These are phyloP conservation scores for Aspergillus pseudotamarii DNA, from an alignment of 2,329 filamentous ascomycete species.

Conservation along the genomic window DNA sequence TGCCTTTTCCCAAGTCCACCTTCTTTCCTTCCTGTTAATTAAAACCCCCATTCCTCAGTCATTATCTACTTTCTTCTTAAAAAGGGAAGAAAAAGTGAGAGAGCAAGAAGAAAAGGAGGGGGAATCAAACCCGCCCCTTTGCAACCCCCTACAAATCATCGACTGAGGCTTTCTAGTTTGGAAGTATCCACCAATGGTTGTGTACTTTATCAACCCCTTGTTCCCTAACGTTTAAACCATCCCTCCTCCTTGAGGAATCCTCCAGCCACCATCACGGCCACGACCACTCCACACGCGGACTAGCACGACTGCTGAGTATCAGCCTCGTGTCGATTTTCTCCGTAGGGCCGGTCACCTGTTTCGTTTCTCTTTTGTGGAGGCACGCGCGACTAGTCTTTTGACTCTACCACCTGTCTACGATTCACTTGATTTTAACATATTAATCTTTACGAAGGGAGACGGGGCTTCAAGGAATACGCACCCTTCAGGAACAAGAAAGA, in stretches of 20 bases:
- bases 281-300: background rate
- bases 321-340: constrained; percentile 14
- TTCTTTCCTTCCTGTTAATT: background rate
- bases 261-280: constrained; percentile 25
- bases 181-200: background rate
- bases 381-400: background rate
- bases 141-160: background rate
- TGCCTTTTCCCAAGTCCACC: background rate
- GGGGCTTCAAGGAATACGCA: background rate
- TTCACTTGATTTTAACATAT: background rate
- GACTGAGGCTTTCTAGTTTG: background rate
- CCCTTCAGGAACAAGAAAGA: background rate
- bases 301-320: constrained; percentile 4
- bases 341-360: background rate
- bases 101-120: background rate
- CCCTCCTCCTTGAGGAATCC: constrained; percentile 25
- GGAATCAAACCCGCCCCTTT: background rate
- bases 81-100: background rate
- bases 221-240: constrained; percentile 20
- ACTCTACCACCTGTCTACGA: background rate
- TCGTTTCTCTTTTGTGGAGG: background rate
- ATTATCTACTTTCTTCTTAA: background rate
- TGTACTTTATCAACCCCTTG: background rate
- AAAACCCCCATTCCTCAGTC: background rate
- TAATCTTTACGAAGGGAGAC: background rate